Evolutionary conservation across 192 early-diverging fungal species (phyloP), one percentile per base, ranked within the genome.

Genomic region (Podila epigama): DNA sequence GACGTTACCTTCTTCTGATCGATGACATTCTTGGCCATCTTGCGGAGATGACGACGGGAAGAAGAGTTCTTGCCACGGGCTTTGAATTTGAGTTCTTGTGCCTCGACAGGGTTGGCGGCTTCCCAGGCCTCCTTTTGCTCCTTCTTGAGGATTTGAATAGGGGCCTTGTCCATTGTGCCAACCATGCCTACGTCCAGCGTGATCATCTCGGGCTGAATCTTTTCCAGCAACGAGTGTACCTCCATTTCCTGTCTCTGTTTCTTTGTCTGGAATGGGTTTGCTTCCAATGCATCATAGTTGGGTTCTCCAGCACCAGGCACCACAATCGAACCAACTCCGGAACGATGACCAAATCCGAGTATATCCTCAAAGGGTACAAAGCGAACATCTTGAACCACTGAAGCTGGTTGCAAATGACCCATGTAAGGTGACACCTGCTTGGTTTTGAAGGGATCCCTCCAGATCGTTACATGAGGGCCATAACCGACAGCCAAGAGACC

Each of bases 341-440:
- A 62, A 18, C 80, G 69, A 83, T 97, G 95, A 20, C 93, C 94
- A 51, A 93, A 75, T 18, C 92, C 95, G 16, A 98, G 89, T 8
- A 95, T 90, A 89, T 98, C 97, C 70, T 98, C 97, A 88, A 88
- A 98, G n/a, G 97, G 97, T 59, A 91, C 93, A 82, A 98, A 97
- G 8, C 69, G 39, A 13, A 95, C 35, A 51, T 85, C 78, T 13
- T 82, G 65, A 20, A 96, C 66, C 1, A 80, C 62, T 0, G 83
- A 81, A 5, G 79, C 71, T 10, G 90, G 82, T 36, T 90, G 69
- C 7, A 92, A 69, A 77, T 95, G 95, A 42, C 79, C 84, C 92
- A 98, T 94, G 79, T 98, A 98, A 31, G 96, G 96, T 40, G 89
- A 87, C 42, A 87, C 66, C 61, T 92, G 92, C 64, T 91, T 94